phyloP scores from a whole-genome alignment of 306 rosid species.

The Prosopis cineraria region DNA sequence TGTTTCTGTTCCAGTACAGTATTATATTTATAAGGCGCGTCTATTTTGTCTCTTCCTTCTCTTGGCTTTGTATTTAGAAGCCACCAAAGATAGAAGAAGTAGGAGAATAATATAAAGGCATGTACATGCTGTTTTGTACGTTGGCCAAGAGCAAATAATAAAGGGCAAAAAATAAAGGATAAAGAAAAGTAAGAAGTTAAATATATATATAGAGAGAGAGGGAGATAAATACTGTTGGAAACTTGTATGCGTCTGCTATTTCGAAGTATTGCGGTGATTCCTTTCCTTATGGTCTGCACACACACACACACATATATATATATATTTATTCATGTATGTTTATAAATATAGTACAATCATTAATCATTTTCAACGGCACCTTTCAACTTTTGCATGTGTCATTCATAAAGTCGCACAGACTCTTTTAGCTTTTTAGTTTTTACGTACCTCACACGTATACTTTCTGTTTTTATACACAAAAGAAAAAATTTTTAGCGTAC shows the following conservation, averaged over 20 bases:
- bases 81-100: not conserved
- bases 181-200: not conserved
- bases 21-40: not conserved
- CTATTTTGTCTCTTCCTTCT: conserved; percentile 1
- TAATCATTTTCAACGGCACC: conserved; percentile 18
- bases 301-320: too few species aligned
- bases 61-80: not conserved
- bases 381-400: conserved; percentile 30
- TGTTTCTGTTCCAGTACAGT: conserved; percentile 41
- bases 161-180: not conserved
- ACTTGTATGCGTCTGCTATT: not conserved
- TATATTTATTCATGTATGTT: too few species aligned
- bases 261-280: conserved; percentile 21
- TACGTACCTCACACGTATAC: too few species aligned
- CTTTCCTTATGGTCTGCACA: conserved; percentile 3
- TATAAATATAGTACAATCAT: not conserved
- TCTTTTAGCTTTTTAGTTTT: too few species aligned
- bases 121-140: not conserved
- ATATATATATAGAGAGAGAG: not conserved
- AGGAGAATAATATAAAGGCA: not conserved
- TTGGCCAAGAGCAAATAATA: not conserved
- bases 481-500: too few species aligned
- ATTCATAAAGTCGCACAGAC: not conserved
- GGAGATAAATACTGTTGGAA: not conserved
- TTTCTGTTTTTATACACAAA: too few species aligned